Conservation (phyloP, 2,329 filamentous ascomycete species). For the Paecilomyces fulvus region DNA sequence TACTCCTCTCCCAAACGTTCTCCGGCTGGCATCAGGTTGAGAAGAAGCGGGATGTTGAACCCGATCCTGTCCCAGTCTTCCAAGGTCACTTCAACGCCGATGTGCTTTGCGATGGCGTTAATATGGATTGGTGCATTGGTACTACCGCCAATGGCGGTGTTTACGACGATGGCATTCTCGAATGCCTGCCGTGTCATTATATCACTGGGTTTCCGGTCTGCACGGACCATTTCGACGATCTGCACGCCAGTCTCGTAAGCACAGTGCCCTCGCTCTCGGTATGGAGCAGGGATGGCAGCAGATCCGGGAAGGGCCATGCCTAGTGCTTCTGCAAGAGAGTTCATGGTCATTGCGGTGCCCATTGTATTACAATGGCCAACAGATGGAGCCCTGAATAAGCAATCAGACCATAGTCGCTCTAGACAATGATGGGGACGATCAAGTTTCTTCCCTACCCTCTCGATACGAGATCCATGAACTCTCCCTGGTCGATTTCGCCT, state of each 20-base stretch:
- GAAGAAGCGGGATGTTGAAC: slow-evolving; percentile 42
- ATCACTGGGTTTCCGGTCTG: slow-evolving; percentile 44
- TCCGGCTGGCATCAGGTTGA: slow-evolving; percentile 49
- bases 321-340: slow-evolving; percentile 44
- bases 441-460: slow-evolving; percentile 22
- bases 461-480: slow-evolving; percentile 40
- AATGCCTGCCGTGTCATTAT: slow-evolving; percentile 49
- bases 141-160: slow-evolving; percentile 49
- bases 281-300: slow-evolving; percentile 44
- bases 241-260: slow-evolving; percentile 42
- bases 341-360: slow-evolving; percentile 48
- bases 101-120: slow-evolving; percentile 47
- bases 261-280: slow-evolving; percentile 40
- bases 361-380: slow-evolving; percentile 47
- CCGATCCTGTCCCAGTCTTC: slow-evolving; percentile 49
- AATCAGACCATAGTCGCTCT: neutral
- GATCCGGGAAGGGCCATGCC: slow-evolving; percentile 47
- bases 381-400: slow-evolving; percentile 31
- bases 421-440: neutral
- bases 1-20: slow-evolving; percentile 48
- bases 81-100: slow-evolving; percentile 42
- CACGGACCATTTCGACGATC: slow-evolving; percentile 44
- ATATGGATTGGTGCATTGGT: slow-evolving; percentile 51
- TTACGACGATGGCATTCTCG: slow-evolving; percentile 48
- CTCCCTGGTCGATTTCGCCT: slow-evolving; percentile 38